Evolutionary conservation across 1,284 basidiomycete genomes (phyloP), one percentile per base, ranked within the genome.

Genomic region (Ceratobasidium sp.): DNA sequence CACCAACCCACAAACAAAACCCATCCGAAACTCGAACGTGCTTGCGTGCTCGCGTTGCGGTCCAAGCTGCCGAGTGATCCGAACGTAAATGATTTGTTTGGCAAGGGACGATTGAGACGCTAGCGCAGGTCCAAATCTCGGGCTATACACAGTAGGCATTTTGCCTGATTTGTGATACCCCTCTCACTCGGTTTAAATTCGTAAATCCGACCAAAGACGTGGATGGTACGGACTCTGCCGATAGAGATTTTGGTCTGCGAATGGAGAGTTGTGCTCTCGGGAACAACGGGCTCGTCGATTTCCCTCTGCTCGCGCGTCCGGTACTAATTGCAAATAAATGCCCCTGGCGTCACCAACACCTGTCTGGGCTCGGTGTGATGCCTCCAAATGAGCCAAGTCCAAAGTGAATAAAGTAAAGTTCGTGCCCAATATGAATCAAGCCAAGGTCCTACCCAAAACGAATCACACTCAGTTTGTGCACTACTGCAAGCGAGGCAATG

Each of bases 41-140:
- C 8, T 8, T 37, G 37, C 37, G 40, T 9, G 3, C 5, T 3
- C 17, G 5, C 13, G 32, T 34, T 59, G 57, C 57, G 57, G 57
- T 32, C 19, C 40, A n/a, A 43, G 37, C 37, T 65, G 62, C 62
- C 62, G 62, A 43, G 25, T 65, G 62, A 65, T 65, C 62, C 62
- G 62, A 22, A 65, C 43, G 44, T 40, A 49, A 43, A 19, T 15
- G 37, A 34, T 59, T 34, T 56, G 25, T 19, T 11, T 59, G 56
- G 56, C n/a, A n/a, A n/a, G n/a, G n/a, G n/a, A n/a, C n/a, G n/a
- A 37, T 32, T 19, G 34, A 37, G 57, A 34, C 32, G 34, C 57
- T 40, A 59, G 57, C 57, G 57, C 34, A 25, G 1, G 22, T 11
- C 22, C 1, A 22, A 6, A 56, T 56, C 54, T 56, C n/a, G 54